Evolutionary conservation across 225 moss, liverwort and hornwort genomes (phyloP).

Genomic region (Ulota crispa): DNA sequence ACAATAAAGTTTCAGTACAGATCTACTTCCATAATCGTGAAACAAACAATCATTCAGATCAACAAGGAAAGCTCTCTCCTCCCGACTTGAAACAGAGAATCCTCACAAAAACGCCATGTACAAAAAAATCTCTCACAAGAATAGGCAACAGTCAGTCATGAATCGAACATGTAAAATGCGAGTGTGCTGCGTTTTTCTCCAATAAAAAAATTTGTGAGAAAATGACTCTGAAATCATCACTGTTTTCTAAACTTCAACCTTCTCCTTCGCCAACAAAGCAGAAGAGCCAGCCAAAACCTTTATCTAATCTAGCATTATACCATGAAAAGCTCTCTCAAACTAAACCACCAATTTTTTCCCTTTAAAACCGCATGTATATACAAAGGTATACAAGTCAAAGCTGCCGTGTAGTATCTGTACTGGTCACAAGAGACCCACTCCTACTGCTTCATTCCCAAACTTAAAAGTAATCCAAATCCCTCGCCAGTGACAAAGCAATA

Average conservation of each 20-base stretch:
- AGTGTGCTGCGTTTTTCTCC: background rate
- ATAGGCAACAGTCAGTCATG: background rate
- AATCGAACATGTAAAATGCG: background rate
- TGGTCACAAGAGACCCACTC: slow-evolving; percentile 13
- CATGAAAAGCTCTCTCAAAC: slow-evolving; percentile 9
- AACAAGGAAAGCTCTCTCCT: no score
- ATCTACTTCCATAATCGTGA: no score
- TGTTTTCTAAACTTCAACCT: background rate
- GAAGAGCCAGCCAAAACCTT: background rate
- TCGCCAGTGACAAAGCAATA: background rate
- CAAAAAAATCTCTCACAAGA: no score
- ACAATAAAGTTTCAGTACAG: no score
- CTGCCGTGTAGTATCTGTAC: background rate
- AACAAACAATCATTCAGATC: no score
- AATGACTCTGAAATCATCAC: background rate
- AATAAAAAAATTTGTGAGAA: background rate
- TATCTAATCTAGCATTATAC: background rate
- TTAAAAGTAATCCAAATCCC: background rate
- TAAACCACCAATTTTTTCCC: slow-evolving; percentile 22
- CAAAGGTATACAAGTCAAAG: slow-evolving; percentile 36
- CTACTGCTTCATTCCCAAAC: slow-evolving; percentile 15
- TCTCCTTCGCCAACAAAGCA: background rate
- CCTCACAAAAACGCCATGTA: no score
- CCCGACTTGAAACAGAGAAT: no score
- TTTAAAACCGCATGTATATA: slow-evolving; percentile 38